phyloP scores from a whole-genome alignment of 208 protist genomes.

The Leishmania arabica region DNA sequence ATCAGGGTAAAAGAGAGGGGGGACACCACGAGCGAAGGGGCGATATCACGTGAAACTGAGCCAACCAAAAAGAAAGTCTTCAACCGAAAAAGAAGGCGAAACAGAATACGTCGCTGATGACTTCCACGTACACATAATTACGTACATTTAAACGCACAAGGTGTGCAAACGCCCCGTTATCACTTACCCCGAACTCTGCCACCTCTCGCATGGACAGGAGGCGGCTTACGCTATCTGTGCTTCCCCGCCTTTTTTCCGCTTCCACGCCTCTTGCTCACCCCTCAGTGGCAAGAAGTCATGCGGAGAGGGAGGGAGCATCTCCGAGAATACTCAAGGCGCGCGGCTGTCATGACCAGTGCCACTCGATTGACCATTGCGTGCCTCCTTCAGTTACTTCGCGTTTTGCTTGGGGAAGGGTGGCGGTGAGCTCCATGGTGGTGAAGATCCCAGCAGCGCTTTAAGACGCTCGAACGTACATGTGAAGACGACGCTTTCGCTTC shows the following conservation, averaged over 20 bases:
- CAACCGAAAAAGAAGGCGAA: not conserved
- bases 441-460: not conserved
- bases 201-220: not conserved
- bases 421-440: not conserved
- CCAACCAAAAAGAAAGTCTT: too few species aligned
- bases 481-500: not conserved
- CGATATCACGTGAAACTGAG: not conserved
- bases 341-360: not conserved
- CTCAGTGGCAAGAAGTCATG: not conserved
- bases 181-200: not conserved
- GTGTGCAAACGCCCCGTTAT: not conserved
- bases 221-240: not conserved
- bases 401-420: too few species aligned
- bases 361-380: not conserved
- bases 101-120: not conserved
- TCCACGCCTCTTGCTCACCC: not conserved
- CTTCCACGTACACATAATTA: not conserved
- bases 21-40: not conserved
- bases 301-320: not conserved
- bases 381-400: not conserved
- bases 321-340: not conserved
- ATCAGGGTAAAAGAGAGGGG: not conserved
- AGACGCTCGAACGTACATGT: not conserved
- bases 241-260: not conserved
- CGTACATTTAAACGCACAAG: not conserved